Conservation (phyloP, 495 filamentous ascomycete genomes). For the Trichoderma virens region DNA sequence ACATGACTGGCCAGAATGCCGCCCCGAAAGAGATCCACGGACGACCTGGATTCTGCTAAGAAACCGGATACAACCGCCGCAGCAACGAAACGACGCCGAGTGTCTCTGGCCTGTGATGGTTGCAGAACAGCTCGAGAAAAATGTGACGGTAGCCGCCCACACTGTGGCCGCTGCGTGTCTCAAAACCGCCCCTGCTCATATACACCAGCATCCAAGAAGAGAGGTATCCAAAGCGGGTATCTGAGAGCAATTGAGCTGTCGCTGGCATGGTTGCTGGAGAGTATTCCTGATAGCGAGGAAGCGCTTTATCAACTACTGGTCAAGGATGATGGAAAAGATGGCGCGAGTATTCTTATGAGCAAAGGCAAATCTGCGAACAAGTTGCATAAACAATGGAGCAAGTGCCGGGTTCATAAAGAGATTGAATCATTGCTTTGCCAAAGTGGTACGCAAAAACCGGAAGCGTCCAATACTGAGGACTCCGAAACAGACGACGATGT, state of each 20-base stretch:
- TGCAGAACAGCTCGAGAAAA: constrained; percentile 59
- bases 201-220: constrained; percentile 61
- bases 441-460: constrained; percentile 20
- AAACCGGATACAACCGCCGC: constrained; percentile 15
- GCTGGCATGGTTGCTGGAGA: constrained; percentile 31
- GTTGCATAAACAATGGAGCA: constrained; percentile 51
- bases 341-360: constrained; percentile 30
- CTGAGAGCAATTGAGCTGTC: constrained; percentile 51
- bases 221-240: constrained; percentile 59
- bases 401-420: constrained; percentile 43
- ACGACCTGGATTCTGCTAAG: not conserved
- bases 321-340: constrained; percentile 18
- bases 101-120: constrained; percentile 61
- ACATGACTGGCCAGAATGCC: not conserved
- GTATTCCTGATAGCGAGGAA: constrained; percentile 22
- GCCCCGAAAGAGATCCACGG: not conserved
- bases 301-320: constrained; percentile 25
- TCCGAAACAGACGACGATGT: constrained; percentile 25
- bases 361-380: constrained; percentile 44
- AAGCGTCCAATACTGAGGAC: not conserved
- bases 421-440: constrained; percentile 49
- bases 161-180: constrained; percentile 55
- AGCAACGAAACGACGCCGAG: constrained; percentile 47
- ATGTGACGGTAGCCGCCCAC: constrained; percentile 56
- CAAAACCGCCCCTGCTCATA: constrained; percentile 58